Evolutionary conservation across 2,329 filamentous ascomycete species (phyloP).

Genomic region (Plenodomus tracheiphilus): DNA sequence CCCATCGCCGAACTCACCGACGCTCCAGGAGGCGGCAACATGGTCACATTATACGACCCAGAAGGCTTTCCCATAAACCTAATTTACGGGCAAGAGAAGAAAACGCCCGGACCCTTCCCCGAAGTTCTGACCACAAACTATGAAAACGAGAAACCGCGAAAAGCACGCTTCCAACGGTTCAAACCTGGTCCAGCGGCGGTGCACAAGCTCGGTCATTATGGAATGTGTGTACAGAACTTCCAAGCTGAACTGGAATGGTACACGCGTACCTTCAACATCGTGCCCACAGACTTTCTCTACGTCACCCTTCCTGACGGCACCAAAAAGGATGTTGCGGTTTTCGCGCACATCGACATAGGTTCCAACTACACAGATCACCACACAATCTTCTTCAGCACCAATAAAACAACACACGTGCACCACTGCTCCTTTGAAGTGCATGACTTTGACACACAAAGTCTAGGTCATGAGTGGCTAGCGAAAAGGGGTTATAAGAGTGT

Average conservation of each 20-base stretch:
- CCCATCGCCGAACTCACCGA: conserved; percentile 54
- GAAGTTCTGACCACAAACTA: conserved; percentile 55
- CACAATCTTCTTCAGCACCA: conserved; percentile 54
- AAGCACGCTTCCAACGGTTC: conserved; percentile 58
- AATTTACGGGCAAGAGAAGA: conserved; percentile 57
- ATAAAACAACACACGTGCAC: conserved; percentile 58
- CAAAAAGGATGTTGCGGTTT: conserved; percentile 50
- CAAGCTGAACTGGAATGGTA: conserved; percentile 48
- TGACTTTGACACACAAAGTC: conserved; percentile 68
- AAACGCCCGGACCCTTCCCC: conserved; percentile 50
- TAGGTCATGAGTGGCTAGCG: conserved; percentile 71
- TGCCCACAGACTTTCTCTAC: conserved; percentile 52
- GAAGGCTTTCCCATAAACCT: conserved; percentile 63
- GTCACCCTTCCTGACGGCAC: conserved; percentile 17
- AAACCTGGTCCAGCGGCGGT: conserved; percentile 54
- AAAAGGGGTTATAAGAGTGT: conserved; percentile 65
- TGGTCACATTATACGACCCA: conserved; percentile 51
- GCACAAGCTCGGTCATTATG: conserved; percentile 56
- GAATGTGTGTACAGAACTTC: conserved; percentile 47
- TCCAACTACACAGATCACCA: conserved; percentile 58
- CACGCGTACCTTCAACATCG: conserved; percentile 52
- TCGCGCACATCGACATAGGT: conserved; percentile 60
- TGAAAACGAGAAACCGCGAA: conserved; percentile 48
- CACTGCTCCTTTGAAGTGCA: conserved; percentile 72
- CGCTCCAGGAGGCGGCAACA: conserved; percentile 58